Base-by-base conservation (phyloP, 768 basidiomycete species). In the Collybiopsis luxurians region DNA sequence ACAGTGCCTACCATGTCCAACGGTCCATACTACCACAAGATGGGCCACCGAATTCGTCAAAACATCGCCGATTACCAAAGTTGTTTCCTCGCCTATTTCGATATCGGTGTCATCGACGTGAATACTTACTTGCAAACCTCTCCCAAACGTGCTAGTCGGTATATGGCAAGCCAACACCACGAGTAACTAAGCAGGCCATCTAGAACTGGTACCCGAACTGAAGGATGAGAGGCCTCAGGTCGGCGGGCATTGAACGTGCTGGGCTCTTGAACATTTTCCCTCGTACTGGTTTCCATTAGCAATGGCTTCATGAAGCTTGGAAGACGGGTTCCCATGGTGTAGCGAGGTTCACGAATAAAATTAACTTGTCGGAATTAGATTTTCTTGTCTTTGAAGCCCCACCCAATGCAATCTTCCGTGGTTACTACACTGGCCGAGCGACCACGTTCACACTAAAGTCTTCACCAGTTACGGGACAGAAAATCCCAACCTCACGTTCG, bases 91-190 rank as follows among this genome's bases (percentile, higher is more conserved):
- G 59, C 79, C 13, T 55, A 46, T 3, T 69, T 83, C 17, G 80
- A 83, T 55, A 81, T 83, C 23, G 81, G 81, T 10, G 81, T 83
- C 0, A 81, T 83, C 23, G 81, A 83, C 53, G 77, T 83, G 0
- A 77, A 83, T 59, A 82, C 81, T n/a, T n/a, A n/a, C n/a, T 15
- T 83, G 81, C 67, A 67, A 76, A 57, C 81, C 81, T 5, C 69
- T 81, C 0, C 79, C 80, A 0, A 79, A 83, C 53, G 79, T 80
- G 31, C 71, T 83, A n/a, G 80, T 83, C 2, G 81, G 82, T 56
- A 78, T 83, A 42, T 83, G 81, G 81, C 79, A 80, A 60, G 79
- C 81, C 4, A 83, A 83, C 58, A 77, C 81, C 5, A 83, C 81
- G 0, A 81, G 81, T 0, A 70, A 70, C 52, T 83, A 83, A 57